These are phyloP conservation scores for Hypoxylon subgilvum DNA, from an alignment of 495 filamentous ascomycete genomes.

Conservation along the genomic window DNA sequence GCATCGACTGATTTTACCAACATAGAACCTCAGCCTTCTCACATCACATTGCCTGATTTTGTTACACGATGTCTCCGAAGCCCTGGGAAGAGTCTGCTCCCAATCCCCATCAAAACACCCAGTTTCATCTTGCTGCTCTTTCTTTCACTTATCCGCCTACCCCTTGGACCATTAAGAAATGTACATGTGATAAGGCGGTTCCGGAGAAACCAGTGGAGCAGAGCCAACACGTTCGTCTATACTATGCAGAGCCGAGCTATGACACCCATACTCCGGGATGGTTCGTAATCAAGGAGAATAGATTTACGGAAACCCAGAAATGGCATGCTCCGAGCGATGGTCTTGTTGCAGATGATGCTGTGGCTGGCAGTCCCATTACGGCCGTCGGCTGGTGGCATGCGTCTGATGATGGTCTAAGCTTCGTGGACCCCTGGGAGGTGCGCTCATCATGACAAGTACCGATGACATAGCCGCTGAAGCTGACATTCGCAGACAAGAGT, in stretches of 20 bases:
- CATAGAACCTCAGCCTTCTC: too few species aligned
- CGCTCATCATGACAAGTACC: background rate
- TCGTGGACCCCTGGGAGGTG: constrained; percentile 6
- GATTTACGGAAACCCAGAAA: background rate
- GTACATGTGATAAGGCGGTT: background rate
- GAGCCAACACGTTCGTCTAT: constrained; percentile 7
- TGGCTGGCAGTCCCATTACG: background rate
- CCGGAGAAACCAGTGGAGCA: background rate
- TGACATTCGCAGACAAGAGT: constrained; percentile 7
- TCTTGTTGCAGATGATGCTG: constrained; percentile 8
- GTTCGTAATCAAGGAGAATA: constrained; percentile 9
- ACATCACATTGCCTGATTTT: too few species aligned
- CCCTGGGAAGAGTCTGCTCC: too few species aligned
- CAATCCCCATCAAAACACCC: too few species aligned
- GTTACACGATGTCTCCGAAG: too few species aligned
- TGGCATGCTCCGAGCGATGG: constrained; percentile 11
- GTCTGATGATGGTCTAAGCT: background rate
- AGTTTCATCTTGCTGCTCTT: constrained; percentile 6
- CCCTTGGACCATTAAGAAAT: background rate
- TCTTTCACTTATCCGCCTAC: constrained; percentile 2
- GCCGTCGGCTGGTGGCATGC: constrained; percentile 8
- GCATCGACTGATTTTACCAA: too few species aligned
- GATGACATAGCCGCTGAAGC: background rate
- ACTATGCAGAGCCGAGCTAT: constrained; percentile 6
- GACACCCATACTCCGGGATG: background rate